Conservation (phyloP, 192 early-diverging fungal species). For the Coemansia erecta region DNA sequence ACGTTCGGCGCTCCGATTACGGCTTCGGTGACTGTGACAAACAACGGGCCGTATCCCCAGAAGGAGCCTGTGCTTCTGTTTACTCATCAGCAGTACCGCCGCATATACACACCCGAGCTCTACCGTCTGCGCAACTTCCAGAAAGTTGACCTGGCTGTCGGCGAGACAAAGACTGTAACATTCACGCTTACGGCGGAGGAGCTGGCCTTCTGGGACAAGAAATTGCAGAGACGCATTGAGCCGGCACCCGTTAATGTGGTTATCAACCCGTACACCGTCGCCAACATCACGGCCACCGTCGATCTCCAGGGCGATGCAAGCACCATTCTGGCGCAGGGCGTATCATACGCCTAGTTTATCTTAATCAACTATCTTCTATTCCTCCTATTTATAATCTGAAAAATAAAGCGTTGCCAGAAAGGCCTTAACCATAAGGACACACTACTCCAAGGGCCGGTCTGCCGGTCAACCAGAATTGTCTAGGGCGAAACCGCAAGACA, state of each 20-base stretch:
- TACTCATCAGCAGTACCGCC: constrained; percentile 52
- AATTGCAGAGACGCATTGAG: constrained; percentile 20
- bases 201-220: constrained; percentile 26
- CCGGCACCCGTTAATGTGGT: constrained; percentile 22
- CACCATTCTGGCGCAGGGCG: constrained; percentile 19
- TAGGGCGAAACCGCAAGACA: too few relatives aligned
- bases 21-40: constrained; percentile 45
- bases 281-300: constrained; percentile 15
- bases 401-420: neutral
- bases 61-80: constrained; percentile 58
- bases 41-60: constrained; percentile 40
- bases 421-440: neutral
- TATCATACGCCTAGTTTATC: neutral
- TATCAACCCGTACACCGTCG: constrained; percentile 28
- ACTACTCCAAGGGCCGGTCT: too few relatives aligned
- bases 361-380: too few relatives aligned
- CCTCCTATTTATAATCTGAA: neutral
- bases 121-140: constrained; percentile 53
- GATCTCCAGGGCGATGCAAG: constrained; percentile 13
- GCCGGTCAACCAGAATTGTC: too few relatives aligned
- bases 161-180: constrained; percentile 39
- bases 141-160: constrained; percentile 46
- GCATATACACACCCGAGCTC: constrained; percentile 52
- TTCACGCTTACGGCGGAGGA: constrained; percentile 37
- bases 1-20: constrained; percentile 14